A percentile compares a stretch with the other conserved stretches of the same genome.
Conservation (phyloP, 169 alveolate species). For the Eimeria tenella region DNA sequence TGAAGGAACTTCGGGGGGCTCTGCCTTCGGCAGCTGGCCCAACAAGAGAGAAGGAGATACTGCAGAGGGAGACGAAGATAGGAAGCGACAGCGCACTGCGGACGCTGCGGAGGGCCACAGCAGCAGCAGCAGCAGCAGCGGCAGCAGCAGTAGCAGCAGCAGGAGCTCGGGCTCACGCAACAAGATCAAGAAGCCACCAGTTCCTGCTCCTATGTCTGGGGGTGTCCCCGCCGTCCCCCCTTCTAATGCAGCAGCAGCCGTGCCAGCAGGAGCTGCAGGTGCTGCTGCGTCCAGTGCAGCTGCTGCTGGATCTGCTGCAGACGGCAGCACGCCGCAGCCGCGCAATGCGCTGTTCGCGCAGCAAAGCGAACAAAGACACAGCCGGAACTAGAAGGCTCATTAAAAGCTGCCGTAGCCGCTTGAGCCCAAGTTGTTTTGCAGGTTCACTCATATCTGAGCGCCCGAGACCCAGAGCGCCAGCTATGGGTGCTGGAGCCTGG, state of each 20-base stretch:
- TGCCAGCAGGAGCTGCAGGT: not conserved
- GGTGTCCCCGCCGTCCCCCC: too few relatives aligned
- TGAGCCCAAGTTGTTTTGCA: too few relatives aligned
- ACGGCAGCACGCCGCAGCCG: slow-evolving; percentile 56
- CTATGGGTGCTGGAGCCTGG: too few relatives aligned
- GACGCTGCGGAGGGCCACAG: not conserved
- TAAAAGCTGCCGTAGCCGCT: not conserved
- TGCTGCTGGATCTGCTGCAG: not conserved
- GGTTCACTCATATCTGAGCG: too few relatives aligned
- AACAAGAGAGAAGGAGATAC: slow-evolving; percentile 27
- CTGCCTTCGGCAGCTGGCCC: not conserved
- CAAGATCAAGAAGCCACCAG: not conserved
- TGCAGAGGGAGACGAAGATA: not conserved
- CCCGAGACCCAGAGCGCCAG: too few relatives aligned
- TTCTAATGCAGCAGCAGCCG: too few relatives aligned
- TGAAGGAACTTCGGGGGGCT: slow-evolving; percentile 8
- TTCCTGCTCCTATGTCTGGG: not conserved
- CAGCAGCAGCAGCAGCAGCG: not conserved
- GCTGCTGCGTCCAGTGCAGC: not conserved
- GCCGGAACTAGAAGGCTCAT: not conserved
- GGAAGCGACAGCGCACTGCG: not conserved
- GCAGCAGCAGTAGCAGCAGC: not conserved
- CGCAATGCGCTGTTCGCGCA: slow-evolving; percentile 54
- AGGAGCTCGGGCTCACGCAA: not conserved
- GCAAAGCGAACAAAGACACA: slow-evolving; percentile 52